These are phyloP conservation scores for Suillus weaverae DNA, from an alignment of 768 basidiomycete species.

Conservation along the genomic window DNA sequence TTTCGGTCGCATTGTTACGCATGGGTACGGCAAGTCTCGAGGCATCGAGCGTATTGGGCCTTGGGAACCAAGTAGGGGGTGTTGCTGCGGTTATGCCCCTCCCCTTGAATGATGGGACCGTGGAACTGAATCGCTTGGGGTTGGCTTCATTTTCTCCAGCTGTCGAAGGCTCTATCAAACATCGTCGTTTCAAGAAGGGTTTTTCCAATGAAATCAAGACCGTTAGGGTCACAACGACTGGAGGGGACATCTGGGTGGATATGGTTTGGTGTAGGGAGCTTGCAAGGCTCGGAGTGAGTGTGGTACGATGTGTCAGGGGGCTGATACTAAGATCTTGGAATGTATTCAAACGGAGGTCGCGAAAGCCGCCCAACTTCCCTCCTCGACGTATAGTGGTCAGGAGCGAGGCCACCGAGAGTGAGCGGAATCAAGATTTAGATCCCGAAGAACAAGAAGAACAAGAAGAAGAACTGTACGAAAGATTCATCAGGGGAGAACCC, in stretches of 20 bases:
- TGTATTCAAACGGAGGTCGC: slow-evolving; percentile 19
- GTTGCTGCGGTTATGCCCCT: slow-evolving; percentile 34
- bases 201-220: slow-evolving; percentile 53
- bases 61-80: slow-evolving; percentile 71
- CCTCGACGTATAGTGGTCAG: background rate
- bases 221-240: slow-evolving; percentile 36
- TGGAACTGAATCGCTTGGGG: slow-evolving; percentile 43
- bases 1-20: slow-evolving; percentile 67
- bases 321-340: slow-evolving; percentile 18
- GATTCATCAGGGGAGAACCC: slow-evolving; percentile 61
- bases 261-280: slow-evolving; percentile 42
- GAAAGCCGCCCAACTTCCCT: slow-evolving; percentile 7
- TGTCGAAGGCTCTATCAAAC: slow-evolving; percentile 26
- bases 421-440: slow-evolving; percentile 4
- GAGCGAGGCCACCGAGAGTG: slow-evolving; percentile 8
- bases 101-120: slow-evolving; percentile 26
- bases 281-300: slow-evolving; percentile 31
- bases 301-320: slow-evolving; percentile 28
- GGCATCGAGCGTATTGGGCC: slow-evolving; percentile 67
- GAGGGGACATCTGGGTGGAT: slow-evolving; percentile 41
- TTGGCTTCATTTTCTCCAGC: slow-evolving; percentile 38
- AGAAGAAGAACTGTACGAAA: slow-evolving; percentile 47
- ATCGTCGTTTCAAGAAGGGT: slow-evolving; percentile 32
- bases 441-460: slow-evolving; percentile 31
- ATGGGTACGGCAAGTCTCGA: slow-evolving; percentile 76